These are phyloP conservation scores for Poronia punctata DNA, from an alignment of 495 filamentous ascomycete species.

Conservation along the genomic window DNA sequence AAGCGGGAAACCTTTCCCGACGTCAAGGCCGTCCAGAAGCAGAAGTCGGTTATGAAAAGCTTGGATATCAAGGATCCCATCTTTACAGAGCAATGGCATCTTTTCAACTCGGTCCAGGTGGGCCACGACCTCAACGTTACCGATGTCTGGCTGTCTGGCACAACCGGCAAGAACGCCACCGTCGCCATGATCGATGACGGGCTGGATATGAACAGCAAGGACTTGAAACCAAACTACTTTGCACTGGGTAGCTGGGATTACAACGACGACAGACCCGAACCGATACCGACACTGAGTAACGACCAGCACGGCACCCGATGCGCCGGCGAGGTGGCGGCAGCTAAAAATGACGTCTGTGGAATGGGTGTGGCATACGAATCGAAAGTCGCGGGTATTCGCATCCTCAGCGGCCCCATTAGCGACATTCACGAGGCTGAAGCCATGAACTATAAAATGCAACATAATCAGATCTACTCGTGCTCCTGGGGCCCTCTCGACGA, in stretches of 20 bases:
- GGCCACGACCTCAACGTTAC: constrained; percentile 96
- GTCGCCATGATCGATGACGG: constrained; percentile 96
- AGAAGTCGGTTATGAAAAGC: constrained; percentile 52
- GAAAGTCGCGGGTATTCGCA: constrained; percentile 82
- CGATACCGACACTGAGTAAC: constrained; percentile 69
- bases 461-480: constrained; percentile 96
- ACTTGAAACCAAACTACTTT: constrained; percentile 87
- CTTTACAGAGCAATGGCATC: constrained; percentile 91
- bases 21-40: constrained; percentile 45
- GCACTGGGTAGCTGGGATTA: constrained; percentile 90
- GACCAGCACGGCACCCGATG: constrained; percentile 91
- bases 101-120: constrained; percentile 71
- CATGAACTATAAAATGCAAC: constrained; percentile 83
- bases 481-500: constrained; percentile 97
- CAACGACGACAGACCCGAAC: constrained; percentile 74
- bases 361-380: constrained; percentile 92
- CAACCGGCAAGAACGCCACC: constrained; percentile 82
- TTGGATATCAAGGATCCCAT: constrained; percentile 82
- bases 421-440: constrained; percentile 89
- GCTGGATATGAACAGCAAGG: constrained; percentile 92
- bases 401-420: constrained; percentile 80
- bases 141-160: constrained; percentile 82
- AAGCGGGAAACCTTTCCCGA: constrained; percentile 32
- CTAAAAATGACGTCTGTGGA: constrained; percentile 87
- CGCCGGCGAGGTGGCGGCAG: constrained; percentile 88